These are phyloP conservation scores for Macrophomina phaseolina DNA, from an alignment of 2,329 filamentous ascomycete genomes.

Conservation along the genomic window DNA sequence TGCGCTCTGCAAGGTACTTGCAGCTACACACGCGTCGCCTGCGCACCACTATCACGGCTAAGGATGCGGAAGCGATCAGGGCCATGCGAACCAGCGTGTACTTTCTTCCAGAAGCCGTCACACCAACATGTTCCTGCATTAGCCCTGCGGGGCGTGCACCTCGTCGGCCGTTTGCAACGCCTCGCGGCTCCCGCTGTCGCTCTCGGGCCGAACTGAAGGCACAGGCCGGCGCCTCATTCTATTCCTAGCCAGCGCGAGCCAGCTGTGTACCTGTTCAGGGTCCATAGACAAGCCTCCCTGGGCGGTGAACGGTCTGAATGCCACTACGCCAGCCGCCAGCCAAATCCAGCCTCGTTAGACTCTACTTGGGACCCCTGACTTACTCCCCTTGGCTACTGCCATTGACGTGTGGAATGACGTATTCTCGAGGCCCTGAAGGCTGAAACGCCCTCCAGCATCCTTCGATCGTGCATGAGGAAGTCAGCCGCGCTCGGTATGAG, in stretches of 20 bases:
- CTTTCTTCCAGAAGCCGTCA: background rate
- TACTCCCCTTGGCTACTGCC: background rate
- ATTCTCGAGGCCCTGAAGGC: background rate
- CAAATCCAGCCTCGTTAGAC: slow-evolving; percentile 9
- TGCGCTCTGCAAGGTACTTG: background rate
- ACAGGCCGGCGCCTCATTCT: background rate
- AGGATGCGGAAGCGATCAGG: background rate
- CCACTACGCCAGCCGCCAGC: background rate
- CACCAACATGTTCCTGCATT: background rate
- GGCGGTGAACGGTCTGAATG: background rate
- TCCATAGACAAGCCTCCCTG: slow-evolving; percentile 16
- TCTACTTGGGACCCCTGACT: background rate
- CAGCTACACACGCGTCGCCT: background rate
- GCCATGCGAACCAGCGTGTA: background rate
- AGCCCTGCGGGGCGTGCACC: background rate
- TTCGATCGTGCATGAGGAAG: background rate
- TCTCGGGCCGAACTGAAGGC: background rate
- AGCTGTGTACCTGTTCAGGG: background rate
- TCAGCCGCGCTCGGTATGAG: slow-evolving; percentile 4
- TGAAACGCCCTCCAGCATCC: slow-evolving; percentile 9
- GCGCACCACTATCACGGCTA: background rate
- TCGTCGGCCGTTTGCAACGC: background rate
- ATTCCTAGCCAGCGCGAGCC: background rate
- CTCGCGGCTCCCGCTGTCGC: background rate
- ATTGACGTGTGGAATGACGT: slow-evolving; percentile 12